A percentile compares a stretch with the other conserved stretches of the same genome.
Conservation (phyloP, 345 rosid species). For the Sonneratia alba region DNA sequence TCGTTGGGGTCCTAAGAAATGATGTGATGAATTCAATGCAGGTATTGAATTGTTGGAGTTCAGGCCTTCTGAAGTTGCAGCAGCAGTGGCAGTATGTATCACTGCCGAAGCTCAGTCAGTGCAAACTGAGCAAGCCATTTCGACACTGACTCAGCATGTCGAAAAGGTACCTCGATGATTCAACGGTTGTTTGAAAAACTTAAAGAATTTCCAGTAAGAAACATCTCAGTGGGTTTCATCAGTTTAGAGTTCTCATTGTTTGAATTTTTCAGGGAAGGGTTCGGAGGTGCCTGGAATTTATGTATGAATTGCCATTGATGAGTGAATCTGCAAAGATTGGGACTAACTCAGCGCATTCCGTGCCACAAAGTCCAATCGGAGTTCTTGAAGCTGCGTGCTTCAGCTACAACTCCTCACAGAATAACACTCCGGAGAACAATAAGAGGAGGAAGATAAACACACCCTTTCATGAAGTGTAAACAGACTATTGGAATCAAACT, state of each 20-base stretch:
- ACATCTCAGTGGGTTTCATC: not conserved
- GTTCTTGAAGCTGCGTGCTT: constrained; percentile 64
- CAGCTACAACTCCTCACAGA: constrained; percentile 50
- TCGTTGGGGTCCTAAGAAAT: not conserved
- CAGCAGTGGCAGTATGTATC: constrained; percentile 54
- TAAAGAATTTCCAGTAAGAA: not conserved
- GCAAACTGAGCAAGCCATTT: constrained; percentile 38
- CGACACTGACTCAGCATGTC: constrained; percentile 35
- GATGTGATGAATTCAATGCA: constrained; percentile 29
- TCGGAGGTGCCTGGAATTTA: constrained; percentile 29
- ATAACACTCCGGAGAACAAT: constrained; percentile 32
- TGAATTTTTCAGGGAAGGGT: constrained; percentile 38
- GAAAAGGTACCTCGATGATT: not conserved
- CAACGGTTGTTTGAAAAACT: too few species aligned
- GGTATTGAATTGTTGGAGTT: constrained; percentile 62
- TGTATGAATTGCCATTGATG: constrained; percentile 27
- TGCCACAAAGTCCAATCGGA: constrained; percentile 64
- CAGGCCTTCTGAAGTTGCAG: constrained; percentile 73
- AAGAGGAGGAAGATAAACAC: constrained; percentile 46
- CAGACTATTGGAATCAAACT: not conserved
- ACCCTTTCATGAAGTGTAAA: constrained; percentile 22
- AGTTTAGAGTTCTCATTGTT: not conserved
- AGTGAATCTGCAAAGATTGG: constrained; percentile 18
- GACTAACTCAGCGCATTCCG: constrained; percentile 16
- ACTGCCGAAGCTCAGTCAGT: constrained; percentile 29